Percentiles rank a stretch among this genome's conserved stretches.
phyloP scores from a whole-genome alignment of 805 yeast genomes.

The Zygotorulaspora danielsina region DNA sequence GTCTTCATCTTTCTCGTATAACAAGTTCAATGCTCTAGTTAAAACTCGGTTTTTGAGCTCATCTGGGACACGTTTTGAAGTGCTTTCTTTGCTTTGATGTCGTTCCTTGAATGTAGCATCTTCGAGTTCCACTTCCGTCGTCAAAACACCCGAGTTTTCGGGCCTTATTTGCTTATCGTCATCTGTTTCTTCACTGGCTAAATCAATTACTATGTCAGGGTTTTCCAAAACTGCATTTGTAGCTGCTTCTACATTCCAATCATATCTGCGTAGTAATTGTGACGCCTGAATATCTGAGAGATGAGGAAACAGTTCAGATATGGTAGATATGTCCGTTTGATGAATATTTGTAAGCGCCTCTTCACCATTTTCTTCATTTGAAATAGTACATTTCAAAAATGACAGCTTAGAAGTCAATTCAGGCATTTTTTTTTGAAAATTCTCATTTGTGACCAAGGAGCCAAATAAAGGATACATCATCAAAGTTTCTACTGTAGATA shows the following conservation, averaged over 20 bases:
- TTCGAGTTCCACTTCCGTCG: conserved; percentile 8
- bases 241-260: conserved; percentile 51
- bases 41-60: conserved; percentile 56
- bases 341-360: conserved; percentile 10
- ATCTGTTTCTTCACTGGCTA: conserved; percentile 28
- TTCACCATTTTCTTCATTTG: conserved; percentile 2
- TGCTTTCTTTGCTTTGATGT: conserved; percentile 4
- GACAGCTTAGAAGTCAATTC: conserved; percentile 50
- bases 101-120: conserved; percentile 13
- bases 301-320: conserved; percentile 64
- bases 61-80: conserved; percentile 37
- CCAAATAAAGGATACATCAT: conserved; percentile 51
- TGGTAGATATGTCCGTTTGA: conserved; percentile 39
- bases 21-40: conserved; percentile 53
- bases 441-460: conserved; percentile 47
- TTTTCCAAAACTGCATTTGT: conserved; percentile 61
- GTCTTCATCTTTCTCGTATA: conserved; percentile 76
- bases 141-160: conserved; percentile 1
- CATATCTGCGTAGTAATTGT: conserved; percentile 46
- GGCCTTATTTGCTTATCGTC: conserved; percentile 9
- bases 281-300: conserved; percentile 45
- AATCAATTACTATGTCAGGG: conserved; percentile 42
- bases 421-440: conserved; percentile 46
- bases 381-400: conserved; percentile 36
- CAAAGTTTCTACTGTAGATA: conserved; percentile 42